Percentiles rank a stretch among this genome's conserved stretches.
phyloP scores from a whole-genome alignment of 257 asterid species.

The Vinca minor region DNA sequence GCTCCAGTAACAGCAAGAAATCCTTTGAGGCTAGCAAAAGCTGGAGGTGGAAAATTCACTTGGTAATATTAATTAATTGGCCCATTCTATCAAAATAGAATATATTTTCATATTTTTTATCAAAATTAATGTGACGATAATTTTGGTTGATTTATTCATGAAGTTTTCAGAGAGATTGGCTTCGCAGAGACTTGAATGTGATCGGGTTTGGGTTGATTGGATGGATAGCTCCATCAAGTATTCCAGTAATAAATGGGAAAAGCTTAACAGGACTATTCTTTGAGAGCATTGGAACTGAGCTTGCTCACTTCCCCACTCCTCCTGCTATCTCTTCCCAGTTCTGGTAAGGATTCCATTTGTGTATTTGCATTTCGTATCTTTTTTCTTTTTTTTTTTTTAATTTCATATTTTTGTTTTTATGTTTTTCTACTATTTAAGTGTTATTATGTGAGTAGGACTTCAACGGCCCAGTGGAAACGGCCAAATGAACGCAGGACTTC shows the following conservation, averaged over 20 bases:
- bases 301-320: constrained; percentile 74
- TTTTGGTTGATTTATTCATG: not conserved
- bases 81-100: not conserved
- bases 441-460: too few species aligned
- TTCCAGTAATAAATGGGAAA: constrained; percentile 68
- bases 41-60: constrained; percentile 65
- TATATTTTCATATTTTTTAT: too few species aligned
- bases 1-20: constrained; percentile 55
- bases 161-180: constrained; percentile 81
- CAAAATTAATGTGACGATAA: not conserved
- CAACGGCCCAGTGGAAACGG: too few species aligned
- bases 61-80: constrained; percentile 37
- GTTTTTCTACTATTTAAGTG: too few species aligned
- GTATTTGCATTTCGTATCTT: too few species aligned
- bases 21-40: constrained; percentile 53
- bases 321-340: constrained; percentile 76
- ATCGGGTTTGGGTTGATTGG: constrained; percentile 92
- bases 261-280: constrained; percentile 85
- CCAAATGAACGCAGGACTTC: too few species aligned
- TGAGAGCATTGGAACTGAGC: constrained; percentile 81
- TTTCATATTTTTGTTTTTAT: too few species aligned
- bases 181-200: constrained; percentile 78
- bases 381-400: too few species aligned
- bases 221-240: constrained; percentile 89
- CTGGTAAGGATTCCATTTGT: constrained; percentile 41